A percentile compares a stretch with the other conserved stretches of the same genome.
Evolutionary conservation across 805 yeast species (phyloP).

Genomic region (Sungouiella thailandica): DNA sequence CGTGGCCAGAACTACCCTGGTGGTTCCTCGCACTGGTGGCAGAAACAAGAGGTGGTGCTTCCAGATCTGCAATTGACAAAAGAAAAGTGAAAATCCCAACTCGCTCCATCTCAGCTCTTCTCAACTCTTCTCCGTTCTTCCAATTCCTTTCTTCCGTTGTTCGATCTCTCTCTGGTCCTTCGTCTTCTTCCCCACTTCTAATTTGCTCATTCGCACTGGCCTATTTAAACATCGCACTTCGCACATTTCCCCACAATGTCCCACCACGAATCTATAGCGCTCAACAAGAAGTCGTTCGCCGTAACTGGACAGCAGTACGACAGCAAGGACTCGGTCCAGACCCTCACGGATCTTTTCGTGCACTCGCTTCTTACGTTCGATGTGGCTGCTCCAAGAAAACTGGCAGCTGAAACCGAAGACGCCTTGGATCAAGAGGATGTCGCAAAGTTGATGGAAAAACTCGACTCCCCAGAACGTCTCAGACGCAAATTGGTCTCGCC

Average conservation of each 20-base stretch:
- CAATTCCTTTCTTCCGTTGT: background rate
- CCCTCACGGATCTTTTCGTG: slow-evolving; percentile 16
- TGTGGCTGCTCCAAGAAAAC: slow-evolving; percentile 9
- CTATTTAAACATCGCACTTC: too few relatives aligned
- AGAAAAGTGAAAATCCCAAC: too few relatives aligned
- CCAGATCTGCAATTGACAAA: too few relatives aligned
- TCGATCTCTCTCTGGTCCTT: background rate
- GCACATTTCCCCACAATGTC: slow-evolving; percentile 7
- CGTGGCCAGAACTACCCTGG: too few relatives aligned
- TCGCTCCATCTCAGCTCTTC: too few relatives aligned
- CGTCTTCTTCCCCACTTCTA: background rate
- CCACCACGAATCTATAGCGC: slow-evolving; percentile 20
- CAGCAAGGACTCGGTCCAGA: slow-evolving; percentile 12
- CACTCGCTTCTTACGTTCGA: slow-evolving; percentile 19
- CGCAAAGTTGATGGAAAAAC: slow-evolving; percentile 7
- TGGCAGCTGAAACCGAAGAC: slow-evolving; percentile 8
- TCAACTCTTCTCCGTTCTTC: background rate
- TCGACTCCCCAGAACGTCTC: slow-evolving; percentile 6
- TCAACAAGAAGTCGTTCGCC: slow-evolving; percentile 18
- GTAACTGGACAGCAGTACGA: slow-evolving; percentile 18
- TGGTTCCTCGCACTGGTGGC: too few relatives aligned
- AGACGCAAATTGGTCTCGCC: slow-evolving; percentile 17
- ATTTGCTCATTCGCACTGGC: too few relatives aligned
- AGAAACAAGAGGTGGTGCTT: too few relatives aligned
- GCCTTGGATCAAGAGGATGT: slow-evolving; percentile 9